Evolutionary conservation across 257 asterid species (phyloP), one percentile per base, ranked within the genome.

Genomic region (Galeopsis tetrahit): DNA sequence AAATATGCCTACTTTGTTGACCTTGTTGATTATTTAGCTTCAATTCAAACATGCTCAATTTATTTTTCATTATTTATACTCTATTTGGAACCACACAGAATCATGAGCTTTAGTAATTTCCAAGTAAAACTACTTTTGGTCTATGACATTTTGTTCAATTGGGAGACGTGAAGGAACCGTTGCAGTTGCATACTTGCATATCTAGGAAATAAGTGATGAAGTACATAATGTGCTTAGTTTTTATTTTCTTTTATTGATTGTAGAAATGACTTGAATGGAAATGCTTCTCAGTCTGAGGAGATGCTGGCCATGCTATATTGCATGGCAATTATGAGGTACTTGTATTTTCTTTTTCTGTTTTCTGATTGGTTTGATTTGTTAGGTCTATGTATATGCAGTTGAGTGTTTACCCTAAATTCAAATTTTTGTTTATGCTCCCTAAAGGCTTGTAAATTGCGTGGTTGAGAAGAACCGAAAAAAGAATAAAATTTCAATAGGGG

Each of bases 381-480:
- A 46, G 36, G 42, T 77, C 43, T 64, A 52, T 64, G 64, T 34
- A 39, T 13, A 57, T 52, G 35, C 15, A 52, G 69, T 10, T 62
- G 56, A 46, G 63, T 40, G 10, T 43, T 66, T 48, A 17, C 52
- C 34, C n/a, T 63, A 6, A 6, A 51, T 61, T 31, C 35, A 14
- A 49, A 40, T 70, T 61, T 58, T 10, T 31, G 15, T 8, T 67
- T 36, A 48, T 59, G 64, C 39, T 71, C 66, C 15, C 48, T 8
- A 4, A 73, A 93, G 98, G 96, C 89, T 93, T 71, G 97, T 93
- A 58, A 93, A 93, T 81, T 87, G 90, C 13, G 89, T 89, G 75
- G 78, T 93, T 73, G 98, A 93, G 85, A 89, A 84, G 85, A 89
- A 87, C 49, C 85, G 98, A 33, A 89, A 86, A 79, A 89, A 86